A percentile compares a stretch with the other conserved stretches of the same genome.
Conservation (phyloP, 257 asterid genomes). For the Plantago ovata region DNA sequence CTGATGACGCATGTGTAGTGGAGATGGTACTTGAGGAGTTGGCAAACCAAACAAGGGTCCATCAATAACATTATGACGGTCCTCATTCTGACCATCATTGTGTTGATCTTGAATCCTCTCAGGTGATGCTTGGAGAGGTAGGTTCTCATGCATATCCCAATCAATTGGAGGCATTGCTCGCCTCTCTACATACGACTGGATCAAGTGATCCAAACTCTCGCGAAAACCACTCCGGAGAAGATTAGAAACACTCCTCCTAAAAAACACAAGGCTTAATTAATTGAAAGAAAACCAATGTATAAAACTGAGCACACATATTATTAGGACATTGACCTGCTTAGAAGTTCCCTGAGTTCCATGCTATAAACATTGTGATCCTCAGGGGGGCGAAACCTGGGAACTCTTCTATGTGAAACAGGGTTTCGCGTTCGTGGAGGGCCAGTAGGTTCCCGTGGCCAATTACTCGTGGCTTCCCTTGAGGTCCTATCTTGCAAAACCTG, state of each 20-base stretch:
- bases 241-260: slow-evolving; percentile 95
- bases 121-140: slow-evolving; percentile 74
- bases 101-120: slow-evolving; percentile 55
- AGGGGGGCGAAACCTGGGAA: slow-evolving; percentile 76
- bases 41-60: slow-evolving; percentile 71
- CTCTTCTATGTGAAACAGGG: slow-evolving; percentile 50
- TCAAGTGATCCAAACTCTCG: slow-evolving; percentile 83
- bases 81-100: slow-evolving; percentile 53
- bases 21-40: slow-evolving; percentile 84
- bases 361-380: slow-evolving; percentile 93
- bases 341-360: slow-evolving; percentile 96
- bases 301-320: slow-evolving; percentile 8
- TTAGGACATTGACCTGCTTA: slow-evolving; percentile 65
- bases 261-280: slow-evolving; percentile 13
- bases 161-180: slow-evolving; percentile 69
- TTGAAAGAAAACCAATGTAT: slow-evolving; percentile 14
- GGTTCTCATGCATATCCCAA: slow-evolving; percentile 76
- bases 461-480: slow-evolving; percentile 56
- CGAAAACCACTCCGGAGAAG: slow-evolving; percentile 95
- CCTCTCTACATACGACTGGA: slow-evolving; percentile 81
- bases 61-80: slow-evolving; percentile 47
- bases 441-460: slow-evolving; percentile 71
- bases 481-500: slow-evolving; percentile 57
- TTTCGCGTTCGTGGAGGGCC: slow-evolving; percentile 77
- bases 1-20: slow-evolving; percentile 91